Percentiles rank a stretch among this genome's conserved stretches.
Evolutionary conservation across 1,139 yeast genomes (phyloP).

Genomic region (Kurtzmaniella natalensis): DNA sequence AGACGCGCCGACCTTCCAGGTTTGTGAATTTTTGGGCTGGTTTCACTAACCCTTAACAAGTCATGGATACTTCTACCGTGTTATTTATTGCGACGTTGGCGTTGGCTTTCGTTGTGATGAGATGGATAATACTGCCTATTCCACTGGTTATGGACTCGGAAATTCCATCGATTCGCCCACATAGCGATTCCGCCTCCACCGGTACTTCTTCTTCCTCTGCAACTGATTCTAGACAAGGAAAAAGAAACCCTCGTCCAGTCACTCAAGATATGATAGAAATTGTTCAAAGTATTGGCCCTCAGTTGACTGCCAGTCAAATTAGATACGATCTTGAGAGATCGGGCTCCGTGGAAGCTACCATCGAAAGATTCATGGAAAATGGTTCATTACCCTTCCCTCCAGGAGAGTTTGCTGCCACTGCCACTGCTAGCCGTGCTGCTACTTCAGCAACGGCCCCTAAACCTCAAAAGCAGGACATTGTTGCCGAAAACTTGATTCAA

Average conservation of each 20-base stretch:
- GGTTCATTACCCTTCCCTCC: slow-evolving; percentile 70
- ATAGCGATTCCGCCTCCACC: slow-evolving; percentile 4
- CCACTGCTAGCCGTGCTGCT: no score
- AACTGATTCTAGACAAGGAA: slow-evolving; percentile 7
- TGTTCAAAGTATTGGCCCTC: slow-evolving; percentile 81
- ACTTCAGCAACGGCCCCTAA: no score
- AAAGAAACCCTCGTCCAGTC: slow-evolving; percentile 49
- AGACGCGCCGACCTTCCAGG: no score
- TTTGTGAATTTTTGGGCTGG: no score
- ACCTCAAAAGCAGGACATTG: not conserved
- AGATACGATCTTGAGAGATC: slow-evolving; percentile 58
- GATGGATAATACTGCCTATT: slow-evolving; percentile 60
- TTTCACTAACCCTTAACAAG: not conserved
- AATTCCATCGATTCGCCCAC: not conserved
- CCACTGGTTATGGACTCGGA: slow-evolving; percentile 22
- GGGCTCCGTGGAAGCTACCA: slow-evolving; percentile 78
- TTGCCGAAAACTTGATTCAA: slow-evolving; percentile 31
- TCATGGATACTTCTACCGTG: slow-evolving; percentile 52
- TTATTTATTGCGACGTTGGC: slow-evolving; percentile 46
- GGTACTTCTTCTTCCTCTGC: slow-evolving; percentile 8
- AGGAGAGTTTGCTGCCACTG: no score
- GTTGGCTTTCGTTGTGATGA: slow-evolving; percentile 51
- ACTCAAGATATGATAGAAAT: slow-evolving; percentile 80
- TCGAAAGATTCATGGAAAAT: slow-evolving; percentile 61
- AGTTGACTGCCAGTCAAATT: slow-evolving; percentile 66